Percentiles rank a stretch among this genome's conserved stretches.
phyloP scores from a whole-genome alignment of 805 yeast genomes.

The Hanseniaspora jakobsenii region DNA sequence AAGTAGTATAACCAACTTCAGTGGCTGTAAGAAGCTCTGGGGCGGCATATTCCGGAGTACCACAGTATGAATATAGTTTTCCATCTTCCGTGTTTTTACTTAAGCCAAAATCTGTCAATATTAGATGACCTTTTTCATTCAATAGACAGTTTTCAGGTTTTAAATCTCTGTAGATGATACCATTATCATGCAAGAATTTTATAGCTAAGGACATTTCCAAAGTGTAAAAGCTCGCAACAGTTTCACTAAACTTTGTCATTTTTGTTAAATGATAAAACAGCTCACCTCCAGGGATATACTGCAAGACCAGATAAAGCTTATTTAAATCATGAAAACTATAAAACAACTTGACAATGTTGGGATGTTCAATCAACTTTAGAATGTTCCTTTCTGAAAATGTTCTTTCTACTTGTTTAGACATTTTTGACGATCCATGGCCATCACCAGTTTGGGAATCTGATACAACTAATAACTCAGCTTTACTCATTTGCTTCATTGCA shows the following conservation, averaged over 20 bases:
- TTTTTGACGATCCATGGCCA: slow-evolving; percentile 18
- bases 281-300: slow-evolving; percentile 85
- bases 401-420: slow-evolving; percentile 52
- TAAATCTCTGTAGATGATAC: slow-evolving; percentile 76
- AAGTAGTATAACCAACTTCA: slow-evolving; percentile 55
- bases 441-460: slow-evolving; percentile 20
- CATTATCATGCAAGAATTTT: slow-evolving; percentile 61
- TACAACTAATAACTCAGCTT: slow-evolving; percentile 61
- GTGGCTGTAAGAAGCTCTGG: slow-evolving; percentile 58
- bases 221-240: slow-evolving; percentile 59
- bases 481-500: slow-evolving; percentile 78
- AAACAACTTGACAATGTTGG: slow-evolving; percentile 67
- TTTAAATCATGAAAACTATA: slow-evolving; percentile 74
- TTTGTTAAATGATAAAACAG: slow-evolving; percentile 38
- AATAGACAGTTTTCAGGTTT: slow-evolving; percentile 84
- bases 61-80: slow-evolving; percentile 31
- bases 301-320: slow-evolving; percentile 62
- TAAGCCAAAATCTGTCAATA: slow-evolving; percentile 77
- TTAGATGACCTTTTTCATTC: slow-evolving; percentile 65
- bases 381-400: slow-evolving; percentile 73
- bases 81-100: slow-evolving; percentile 32
- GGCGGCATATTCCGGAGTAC: slow-evolving; percentile 50
- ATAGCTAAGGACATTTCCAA: slow-evolving; percentile 75
- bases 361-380: slow-evolving; percentile 57
- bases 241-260: slow-evolving; percentile 41